Base-by-base conservation (phyloP, 169 alveolate genomes). In the Plasmodium chabaudi region DNA sequence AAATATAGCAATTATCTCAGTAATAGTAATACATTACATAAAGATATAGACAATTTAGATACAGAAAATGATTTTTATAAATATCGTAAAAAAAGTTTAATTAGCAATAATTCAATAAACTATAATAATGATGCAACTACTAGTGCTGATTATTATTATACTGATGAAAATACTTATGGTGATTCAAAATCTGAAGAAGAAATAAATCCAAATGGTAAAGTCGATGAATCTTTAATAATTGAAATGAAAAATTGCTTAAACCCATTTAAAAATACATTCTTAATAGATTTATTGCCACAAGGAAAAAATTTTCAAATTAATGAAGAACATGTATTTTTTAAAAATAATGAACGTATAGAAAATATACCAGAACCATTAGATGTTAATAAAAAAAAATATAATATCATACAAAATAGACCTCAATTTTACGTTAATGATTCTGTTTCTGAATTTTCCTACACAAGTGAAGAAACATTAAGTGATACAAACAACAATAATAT, bases 301-400 rank as follows among this genome's bases (percentile, higher is more conserved):
- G 91, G 91, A 12, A 86, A 86, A 72, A 60, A 74, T 47, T 86
- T 86, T 64, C 68, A 72, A 70, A 86, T 86, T 69, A 86, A 86
- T 47, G 91, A 86, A 39, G 91, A 86, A 5, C 87, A 86, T 51
- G 55, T 86, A 59, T 69, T 59, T 65, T 86, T 86, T 42, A 68
- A 86, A 68, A 86, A 86, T 72, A 86, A 86, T 55, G 91, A 86
- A 59, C 71, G 51, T 17, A 86, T 86, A 87, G 91, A 86, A 70
- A 61, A 86, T 64, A 86, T 86, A 56, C 91, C 91, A n/a, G 91
- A 86, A 44, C 74, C 91, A 25, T 64, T 70, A 60, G 74, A 68
- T 70, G 91, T 86, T 42, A 86, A 86, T 64, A 86, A 44, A 53
- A 86, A 73, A 64, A 69, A 86, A 63, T 86, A 86, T 70, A 53